These are phyloP conservation scores for Isabelozyma rhagii DNA, from an alignment of 805 yeast species.

Conservation along the genomic window DNA sequence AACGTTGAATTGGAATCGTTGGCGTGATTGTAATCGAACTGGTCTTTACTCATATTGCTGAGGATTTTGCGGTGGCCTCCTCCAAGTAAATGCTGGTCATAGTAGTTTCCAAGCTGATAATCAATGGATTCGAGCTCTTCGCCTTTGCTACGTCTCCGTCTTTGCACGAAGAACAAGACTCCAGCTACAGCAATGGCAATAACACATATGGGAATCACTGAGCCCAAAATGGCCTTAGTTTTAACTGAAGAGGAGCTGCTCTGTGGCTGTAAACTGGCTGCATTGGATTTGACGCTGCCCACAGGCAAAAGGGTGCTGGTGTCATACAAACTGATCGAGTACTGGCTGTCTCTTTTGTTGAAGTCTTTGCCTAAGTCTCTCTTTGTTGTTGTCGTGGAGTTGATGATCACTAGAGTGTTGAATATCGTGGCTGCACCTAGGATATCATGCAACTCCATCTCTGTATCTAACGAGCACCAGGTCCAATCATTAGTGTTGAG, in stretches of 20 bases:
- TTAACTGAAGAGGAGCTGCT: slow-evolving; percentile 3
- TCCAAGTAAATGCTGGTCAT: slow-evolving; percentile 8
- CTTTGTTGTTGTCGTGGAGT: slow-evolving; percentile 11
- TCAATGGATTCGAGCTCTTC: slow-evolving; percentile 21
- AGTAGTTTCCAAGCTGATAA: slow-evolving; percentile 30
- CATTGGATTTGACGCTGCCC: slow-evolving; percentile 15
- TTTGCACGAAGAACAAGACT: slow-evolving; percentile 14
- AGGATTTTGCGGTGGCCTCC: not conserved
- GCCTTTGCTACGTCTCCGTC: slow-evolving; percentile 12
- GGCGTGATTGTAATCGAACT: not conserved
- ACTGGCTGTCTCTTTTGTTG: slow-evolving; percentile 18
- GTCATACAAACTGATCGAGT: slow-evolving; percentile 41
- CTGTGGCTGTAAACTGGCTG: slow-evolving; percentile 1
- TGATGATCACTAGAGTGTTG: slow-evolving; percentile 46
- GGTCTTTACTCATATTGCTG: not conserved
- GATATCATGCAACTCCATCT: slow-evolving; percentile 17
- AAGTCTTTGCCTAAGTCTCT: not conserved
- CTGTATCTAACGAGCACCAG: slow-evolving; percentile 31
- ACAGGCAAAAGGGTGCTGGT: slow-evolving; percentile 31
- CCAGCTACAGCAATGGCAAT: slow-evolving; percentile 12
- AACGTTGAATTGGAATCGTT: slow-evolving; percentile 36
- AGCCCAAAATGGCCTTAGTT: slow-evolving; percentile 34
- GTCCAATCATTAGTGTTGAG: slow-evolving; percentile 28
- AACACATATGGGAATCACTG: slow-evolving; percentile 32
- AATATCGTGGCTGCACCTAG: slow-evolving; percentile 54